Conservation (phyloP, 2,329 filamentous ascomycete species). For the Cytospora leucostoma region DNA sequence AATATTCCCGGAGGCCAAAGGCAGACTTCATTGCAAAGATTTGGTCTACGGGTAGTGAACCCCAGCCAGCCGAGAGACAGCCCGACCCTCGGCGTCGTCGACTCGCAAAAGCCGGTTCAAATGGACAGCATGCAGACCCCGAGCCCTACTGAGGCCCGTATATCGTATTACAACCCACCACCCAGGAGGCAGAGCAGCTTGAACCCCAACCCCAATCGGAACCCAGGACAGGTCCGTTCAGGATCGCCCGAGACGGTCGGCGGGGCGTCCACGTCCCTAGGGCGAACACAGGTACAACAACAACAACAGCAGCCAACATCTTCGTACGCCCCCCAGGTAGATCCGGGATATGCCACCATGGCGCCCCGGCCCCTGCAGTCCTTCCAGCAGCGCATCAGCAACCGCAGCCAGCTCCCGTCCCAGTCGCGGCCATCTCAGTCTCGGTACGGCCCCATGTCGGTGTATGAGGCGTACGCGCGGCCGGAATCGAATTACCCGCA, state of each 20-base stretch:
- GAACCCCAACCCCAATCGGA: conserved; percentile 24
- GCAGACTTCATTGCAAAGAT: background rate
- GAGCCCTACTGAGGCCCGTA: conserved; percentile 26
- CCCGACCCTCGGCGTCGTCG: conserved; percentile 43
- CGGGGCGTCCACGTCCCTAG: background rate
- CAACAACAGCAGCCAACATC: conserved; percentile 16
- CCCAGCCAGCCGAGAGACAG: conserved; percentile 31
- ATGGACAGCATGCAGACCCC: conserved; percentile 31
- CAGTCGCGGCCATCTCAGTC: conserved; percentile 3
- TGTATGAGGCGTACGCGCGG: conserved; percentile 11
- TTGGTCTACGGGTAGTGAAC: conserved; percentile 11
- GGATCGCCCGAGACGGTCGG: conserved; percentile 23
- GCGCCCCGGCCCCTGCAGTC: conserved; percentile 13
- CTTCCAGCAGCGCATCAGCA: conserved; percentile 23
- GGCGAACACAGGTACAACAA: conserved; percentile 4
- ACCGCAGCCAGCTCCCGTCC: conserved; percentile 20
- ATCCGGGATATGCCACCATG: background rate
- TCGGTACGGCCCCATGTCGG: conserved; percentile 3
- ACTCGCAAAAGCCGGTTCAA: conserved; percentile 25
- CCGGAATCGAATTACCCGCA: conserved; percentile 9
- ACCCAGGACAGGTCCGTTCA: conserved; percentile 24
- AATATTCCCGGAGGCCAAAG: background rate
- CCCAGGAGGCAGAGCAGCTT: conserved; percentile 2
- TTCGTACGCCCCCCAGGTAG: background rate
- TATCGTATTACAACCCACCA: conserved; percentile 9